Base-by-base conservation (phyloP, 306 rosid genomes). In the Pyrus communis region DNA sequence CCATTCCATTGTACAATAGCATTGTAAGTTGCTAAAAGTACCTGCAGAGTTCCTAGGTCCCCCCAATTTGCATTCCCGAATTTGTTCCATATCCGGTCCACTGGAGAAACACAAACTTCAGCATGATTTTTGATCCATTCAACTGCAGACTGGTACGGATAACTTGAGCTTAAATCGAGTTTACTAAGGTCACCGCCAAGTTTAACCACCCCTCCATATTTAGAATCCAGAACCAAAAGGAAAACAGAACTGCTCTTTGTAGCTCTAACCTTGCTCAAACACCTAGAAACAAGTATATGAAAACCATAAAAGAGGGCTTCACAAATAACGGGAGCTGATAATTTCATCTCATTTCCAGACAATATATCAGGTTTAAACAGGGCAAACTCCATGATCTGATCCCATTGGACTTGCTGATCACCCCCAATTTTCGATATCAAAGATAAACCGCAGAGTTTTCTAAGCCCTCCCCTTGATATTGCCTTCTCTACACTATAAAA, bases 1-100 rank as follows among this genome's bases (percentile, higher is more conserved):
- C 98, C 98, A 21, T 84, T 83, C 93, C 93, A 93, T 74, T 93
- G 98, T 45, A 84, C 91, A 76, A 93, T 87, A 60, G 96, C 86
- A 80, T 88, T 85, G 86, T 90, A 91, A 74, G 97, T 88, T 57
- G 98, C 97, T 85, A 91, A 84, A 19, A 93, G 83, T 79, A 91
- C 49, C 70, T 91, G 97, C 25, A 93, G 81, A 66, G 98, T 88
- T 74, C 98, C 98, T 35, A 90, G 42, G 82, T 93, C 98, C 13
- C 97, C 90, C 98, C 98, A 93, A 70, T 84, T 91, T 54, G 90
- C 88, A 85, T 93, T 93, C 82, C 98, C 98, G 3, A 93, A 71
- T 58, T 81, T 85, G 89, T 93, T 93, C 98, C 98, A 93, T 81
- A 93, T 86, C 13, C 84, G 85, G 60, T 91, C 96, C 57, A 87